Evolutionary conservation across 2,329 filamentous ascomycete genomes (phyloP), one percentile per base, ranked within the genome.

Genomic region (Phyllosticta ampelicida): DNA sequence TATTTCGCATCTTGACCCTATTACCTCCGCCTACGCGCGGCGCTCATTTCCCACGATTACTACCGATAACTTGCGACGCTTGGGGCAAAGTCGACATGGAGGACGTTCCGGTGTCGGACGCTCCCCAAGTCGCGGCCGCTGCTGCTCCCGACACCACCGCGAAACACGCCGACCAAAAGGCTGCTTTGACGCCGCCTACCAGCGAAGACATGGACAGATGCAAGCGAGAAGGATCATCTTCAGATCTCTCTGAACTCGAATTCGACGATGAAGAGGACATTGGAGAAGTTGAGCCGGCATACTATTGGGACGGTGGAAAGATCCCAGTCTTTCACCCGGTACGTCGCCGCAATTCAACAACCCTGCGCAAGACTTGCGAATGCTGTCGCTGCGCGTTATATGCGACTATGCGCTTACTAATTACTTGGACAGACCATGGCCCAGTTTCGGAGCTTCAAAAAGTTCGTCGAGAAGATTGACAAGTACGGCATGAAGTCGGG

Each of bases 401-500:
- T 51, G 56, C 54, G 21, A 55, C 6, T 44, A 8, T n/a, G 36
- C 36, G 36, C 36, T 13, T 44, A 16, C 55, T 59, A 55, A 59
- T 29, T 49, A 23, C 51, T 56, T 49, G 55, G 11, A 61, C 64
- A 85, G 73, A 92, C 87, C 60, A 95, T 96, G 89, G 82, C 87
- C 62, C 90, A 99, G 74, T 97, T 97, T 75, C 85, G 85, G 68
- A 89, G 94, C 74, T 99, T 99, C 73, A 87, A 92, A 74, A 84
- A 83, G 70, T 97, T 95, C 71, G 87, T 97, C 79, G 83, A 85
- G 68, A 91, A 89, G 73, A 84, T 99, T 62, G 89, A 99, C 72
- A 83, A 85, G 63, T 96, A 96, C 71, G 94, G 94, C 66, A 99
- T 99, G 94, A 89, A 90, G 74, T 94, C 90, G 20, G 94, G 94